Conservation (phyloP, 768 basidiomycete genomes). For the Thelephora aurantiotincta region DNA sequence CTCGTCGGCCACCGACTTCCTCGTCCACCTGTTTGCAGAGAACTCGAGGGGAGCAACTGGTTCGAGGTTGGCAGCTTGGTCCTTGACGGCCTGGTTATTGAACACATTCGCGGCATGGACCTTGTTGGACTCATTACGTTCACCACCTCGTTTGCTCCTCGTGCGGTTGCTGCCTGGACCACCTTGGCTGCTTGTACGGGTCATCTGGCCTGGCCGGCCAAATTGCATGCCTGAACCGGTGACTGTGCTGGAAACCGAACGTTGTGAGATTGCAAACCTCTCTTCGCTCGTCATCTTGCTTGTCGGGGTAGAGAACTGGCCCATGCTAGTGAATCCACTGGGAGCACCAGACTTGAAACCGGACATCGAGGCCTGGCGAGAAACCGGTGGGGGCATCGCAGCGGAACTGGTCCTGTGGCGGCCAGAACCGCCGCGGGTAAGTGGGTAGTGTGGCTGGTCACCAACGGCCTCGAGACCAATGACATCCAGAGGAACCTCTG, state of each 20-base stretch:
- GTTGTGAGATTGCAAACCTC: slow-evolving; percentile 37
- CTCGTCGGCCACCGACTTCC: slow-evolving; percentile 35
- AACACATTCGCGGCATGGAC: slow-evolving; percentile 13
- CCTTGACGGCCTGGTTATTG: slow-evolving; percentile 21
- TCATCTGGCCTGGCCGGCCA: slow-evolving; percentile 39
- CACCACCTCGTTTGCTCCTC: slow-evolving; percentile 75
- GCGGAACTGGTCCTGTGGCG: slow-evolving; percentile 36
- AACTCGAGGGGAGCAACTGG: slow-evolving; percentile 64
- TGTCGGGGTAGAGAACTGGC: slow-evolving; percentile 42
- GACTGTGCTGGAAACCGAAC: slow-evolving; percentile 45
- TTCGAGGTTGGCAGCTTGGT: slow-evolving; percentile 28
- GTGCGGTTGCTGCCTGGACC: slow-evolving; percentile 43
- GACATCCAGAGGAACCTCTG: slow-evolving; percentile 80
- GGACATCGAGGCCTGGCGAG: slow-evolving; percentile 31
- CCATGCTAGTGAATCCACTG: slow-evolving; percentile 37
- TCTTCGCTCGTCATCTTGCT: slow-evolving; percentile 66
- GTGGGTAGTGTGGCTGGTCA: slow-evolving; percentile 33
- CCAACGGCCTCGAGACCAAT: slow-evolving; percentile 74
- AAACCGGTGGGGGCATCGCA: slow-evolving; percentile 24
- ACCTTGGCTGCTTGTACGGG: slow-evolving; percentile 40
- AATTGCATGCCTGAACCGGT: slow-evolving; percentile 31
- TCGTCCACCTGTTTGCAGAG: slow-evolving; percentile 77
- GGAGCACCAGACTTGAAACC: slow-evolving; percentile 18
- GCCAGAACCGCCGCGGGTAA: slow-evolving; percentile 52
- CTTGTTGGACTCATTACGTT: slow-evolving; percentile 46